phyloP scores from a whole-genome alignment of 139 green algal species.

The Trebouxia sp. region DNA sequence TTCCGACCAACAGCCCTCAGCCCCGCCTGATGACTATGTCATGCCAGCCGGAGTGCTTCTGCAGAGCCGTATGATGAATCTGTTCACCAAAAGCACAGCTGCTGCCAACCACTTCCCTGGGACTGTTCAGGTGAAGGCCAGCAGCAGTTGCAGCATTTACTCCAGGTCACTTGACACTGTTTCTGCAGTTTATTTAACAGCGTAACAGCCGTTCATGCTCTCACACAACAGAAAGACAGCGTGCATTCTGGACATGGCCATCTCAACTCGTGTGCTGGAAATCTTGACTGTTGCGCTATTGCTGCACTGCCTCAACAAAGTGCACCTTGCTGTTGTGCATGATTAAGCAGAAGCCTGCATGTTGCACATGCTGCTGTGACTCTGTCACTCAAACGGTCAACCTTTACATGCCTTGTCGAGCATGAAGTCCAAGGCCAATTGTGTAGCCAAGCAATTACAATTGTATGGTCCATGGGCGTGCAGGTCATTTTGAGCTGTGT shows the following conservation, averaged over 20 bases:
- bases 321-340: neutral
- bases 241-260: neutral
- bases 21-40: neutral
- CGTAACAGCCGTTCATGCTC: neutral
- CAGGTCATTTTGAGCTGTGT: conserved; percentile 58
- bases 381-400: no score
- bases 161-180: neutral
- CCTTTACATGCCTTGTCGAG: no score
- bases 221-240: neutral
- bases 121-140: conserved; percentile 44
- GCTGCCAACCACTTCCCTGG: conserved; percentile 80
- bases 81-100: conserved; percentile 67
- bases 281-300: neutral
- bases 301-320: neutral
- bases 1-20: neutral
- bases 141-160: neutral
- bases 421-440: no score
- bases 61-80: conserved; percentile 42
- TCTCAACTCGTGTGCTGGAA: neutral
- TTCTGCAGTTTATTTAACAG: neutral
- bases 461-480: neutral
- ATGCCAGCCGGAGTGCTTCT: conserved; percentile 46
- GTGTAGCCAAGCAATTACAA: no score
- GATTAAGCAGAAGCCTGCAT: neutral
- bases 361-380: neutral